Evolutionary conservation across 2,329 filamentous ascomycete species (phyloP).

Genomic region (Pseudogymnoascus pannorum): DNA sequence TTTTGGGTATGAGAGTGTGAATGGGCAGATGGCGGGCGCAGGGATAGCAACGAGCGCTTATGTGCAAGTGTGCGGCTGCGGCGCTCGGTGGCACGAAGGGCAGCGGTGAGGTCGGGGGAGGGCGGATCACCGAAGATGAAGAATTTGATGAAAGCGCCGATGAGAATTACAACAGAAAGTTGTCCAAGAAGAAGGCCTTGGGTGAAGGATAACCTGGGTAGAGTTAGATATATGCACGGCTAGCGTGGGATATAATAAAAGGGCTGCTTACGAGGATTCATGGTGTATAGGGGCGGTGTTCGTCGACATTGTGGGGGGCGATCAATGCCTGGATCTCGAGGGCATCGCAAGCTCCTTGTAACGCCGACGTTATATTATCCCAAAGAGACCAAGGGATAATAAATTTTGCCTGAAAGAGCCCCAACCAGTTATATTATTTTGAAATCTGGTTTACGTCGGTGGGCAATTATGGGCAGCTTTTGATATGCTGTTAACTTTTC

Average conservation of each 20-base stretch:
- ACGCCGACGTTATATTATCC: background rate
- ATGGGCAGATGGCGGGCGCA: constrained; percentile 37
- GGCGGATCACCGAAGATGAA: constrained; percentile 97
- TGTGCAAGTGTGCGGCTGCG: constrained; percentile 69
- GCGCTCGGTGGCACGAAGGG: constrained; percentile 66
- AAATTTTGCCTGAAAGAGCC: background rate
- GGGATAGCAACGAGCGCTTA: constrained; percentile 62
- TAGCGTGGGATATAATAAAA: background rate
- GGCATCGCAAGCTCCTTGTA: background rate
- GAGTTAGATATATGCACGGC: constrained; percentile 9
- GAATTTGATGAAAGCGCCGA: constrained; percentile 97
- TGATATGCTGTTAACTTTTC: background rate
- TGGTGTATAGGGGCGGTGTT: constrained; percentile 2
- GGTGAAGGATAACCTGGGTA: constrained; percentile 71
- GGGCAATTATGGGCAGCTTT: background rate
- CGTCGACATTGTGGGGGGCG: constrained; percentile 1
- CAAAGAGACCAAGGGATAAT: background rate
- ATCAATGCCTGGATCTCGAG: background rate
- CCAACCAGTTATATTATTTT: background rate
- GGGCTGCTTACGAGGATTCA: constrained; percentile 35
- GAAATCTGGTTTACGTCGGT: background rate
- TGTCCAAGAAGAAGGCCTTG: constrained; percentile 91
- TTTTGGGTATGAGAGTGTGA: constrained; percentile 20
- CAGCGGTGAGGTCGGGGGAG: constrained; percentile 71
- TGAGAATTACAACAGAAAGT: constrained; percentile 80